Evolutionary conservation across 352 stramenopile species (phyloP).

Genomic region (Lagenidium giganteum): DNA sequence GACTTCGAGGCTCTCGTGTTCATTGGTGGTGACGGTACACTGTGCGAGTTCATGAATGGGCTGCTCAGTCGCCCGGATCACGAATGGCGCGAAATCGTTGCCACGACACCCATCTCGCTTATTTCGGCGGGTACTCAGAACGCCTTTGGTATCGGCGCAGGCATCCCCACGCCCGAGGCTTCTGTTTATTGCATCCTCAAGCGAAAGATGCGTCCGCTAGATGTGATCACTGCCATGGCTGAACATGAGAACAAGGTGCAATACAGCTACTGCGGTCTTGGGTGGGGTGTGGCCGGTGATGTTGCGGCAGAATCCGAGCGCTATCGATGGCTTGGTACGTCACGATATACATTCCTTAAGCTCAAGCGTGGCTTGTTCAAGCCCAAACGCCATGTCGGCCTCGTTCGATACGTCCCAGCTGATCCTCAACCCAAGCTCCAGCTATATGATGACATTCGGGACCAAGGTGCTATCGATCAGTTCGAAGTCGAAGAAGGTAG

Average conservation of each 20-base stretch:
- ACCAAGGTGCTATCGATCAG: conserved; percentile 70
- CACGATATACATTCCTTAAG: conserved; percentile 75
- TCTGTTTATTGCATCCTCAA: conserved; percentile 82
- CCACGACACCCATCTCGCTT: conserved; percentile 71
- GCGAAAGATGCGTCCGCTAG: conserved; percentile 73
- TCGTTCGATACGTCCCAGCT: conserved; percentile 61
- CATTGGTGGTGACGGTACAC: conserved; percentile 68
- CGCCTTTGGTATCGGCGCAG: conserved; percentile 67
- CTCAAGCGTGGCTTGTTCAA: conserved; percentile 53
- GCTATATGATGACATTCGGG: conserved; percentile 72
- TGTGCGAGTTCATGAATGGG: conserved; percentile 84
- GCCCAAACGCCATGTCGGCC: conserved; percentile 61
- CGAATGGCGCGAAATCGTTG: conserved; percentile 79
- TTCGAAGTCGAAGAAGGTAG: conserved; percentile 81
- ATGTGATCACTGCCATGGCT: conserved; percentile 64
- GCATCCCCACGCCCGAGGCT: conserved; percentile 60
- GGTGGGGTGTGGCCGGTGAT: conserved; percentile 70
- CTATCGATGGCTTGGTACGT: conserved; percentile 75
- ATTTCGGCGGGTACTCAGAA: conserved; percentile 82
- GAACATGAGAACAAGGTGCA: conserved; percentile 60
- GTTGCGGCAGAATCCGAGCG: conserved; percentile 73
- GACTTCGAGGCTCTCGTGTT: conserved; percentile 77
- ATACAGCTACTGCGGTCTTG: conserved; percentile 80
- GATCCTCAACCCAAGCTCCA: conserved; percentile 56
- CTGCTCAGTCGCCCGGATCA: conserved; percentile 62